Base-by-base conservation (phyloP, 345 rosid species). In the Boechera divaricarpa region DNA sequence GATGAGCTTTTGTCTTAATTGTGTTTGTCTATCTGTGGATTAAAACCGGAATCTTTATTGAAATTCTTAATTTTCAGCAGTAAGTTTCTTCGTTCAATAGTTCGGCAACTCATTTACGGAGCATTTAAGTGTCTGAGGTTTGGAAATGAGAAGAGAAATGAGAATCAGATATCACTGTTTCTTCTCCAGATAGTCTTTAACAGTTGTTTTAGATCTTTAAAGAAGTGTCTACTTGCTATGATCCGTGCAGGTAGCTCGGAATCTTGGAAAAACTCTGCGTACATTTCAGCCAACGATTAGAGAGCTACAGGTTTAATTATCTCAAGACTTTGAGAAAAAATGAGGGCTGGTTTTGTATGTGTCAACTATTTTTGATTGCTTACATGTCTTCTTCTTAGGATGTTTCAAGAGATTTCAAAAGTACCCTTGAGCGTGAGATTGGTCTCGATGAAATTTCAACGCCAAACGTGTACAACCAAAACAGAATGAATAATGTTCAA, bases 341-440 rank as follows among this genome's bases (percentile, higher is more conserved):
- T 58, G 29, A 57, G 54, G 54, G 26, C 56, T 73, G 62, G 9
- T 63, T 73, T 64, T 74, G 15, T 18, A 38, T 13, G 11, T 15
- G 10, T 35, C 28, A 58, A 52, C 63, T 61, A 1, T 0, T 5
- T n/a, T 47, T 73, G 24, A 53, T 70, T 75, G 63, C 47, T 55
- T 49, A 31, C 8, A 39, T 58, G 58, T 29, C 7, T 76, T 44
- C 69, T 51, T 10, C n/a, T 48, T 69, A 93, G 98, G 98, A 93
- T 6, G 97, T 93, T 76, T 93, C 97, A 31, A 90, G 90, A 85
- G 98, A 94, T 67, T 94, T 94, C 82, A 94, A 94, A 81, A 92
- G 89, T 82, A 93, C 95, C 49, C 97, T 93, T 16, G 98, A 93
- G 70, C 85, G 88, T 57, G 98, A 91, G 79, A 93, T 93, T 70